Evolutionary conservation across 352 stramenopile genomes (phyloP).

Genomic region (Phytophthora meadii): DNA sequence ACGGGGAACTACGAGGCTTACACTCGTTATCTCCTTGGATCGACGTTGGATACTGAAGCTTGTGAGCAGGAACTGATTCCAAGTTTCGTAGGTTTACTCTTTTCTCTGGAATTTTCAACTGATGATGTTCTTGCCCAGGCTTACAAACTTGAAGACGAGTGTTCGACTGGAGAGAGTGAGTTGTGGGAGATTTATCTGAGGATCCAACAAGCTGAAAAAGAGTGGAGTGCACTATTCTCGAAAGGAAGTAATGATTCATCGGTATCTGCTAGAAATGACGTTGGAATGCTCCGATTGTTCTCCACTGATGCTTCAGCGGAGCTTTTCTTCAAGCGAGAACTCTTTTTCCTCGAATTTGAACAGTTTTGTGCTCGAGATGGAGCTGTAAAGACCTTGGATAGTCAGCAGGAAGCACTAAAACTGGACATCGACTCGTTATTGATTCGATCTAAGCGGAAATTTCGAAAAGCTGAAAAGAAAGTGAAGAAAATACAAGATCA

Average conservation of each 20-base stretch:
- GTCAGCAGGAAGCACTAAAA: slow-evolving; percentile 11
- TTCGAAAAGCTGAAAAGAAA: slow-evolving; percentile 68
- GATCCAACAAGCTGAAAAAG: slow-evolving; percentile 30
- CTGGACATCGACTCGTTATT: slow-evolving; percentile 17
- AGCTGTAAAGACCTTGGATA: not conserved
- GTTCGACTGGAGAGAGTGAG: slow-evolving; percentile 37
- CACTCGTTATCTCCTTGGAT: slow-evolving; percentile 50
- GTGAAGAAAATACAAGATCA: slow-evolving; percentile 37
- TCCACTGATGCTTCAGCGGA: slow-evolving; percentile 48
- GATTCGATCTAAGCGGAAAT: slow-evolving; percentile 51
- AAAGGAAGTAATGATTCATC: too few species aligned
- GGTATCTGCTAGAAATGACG: slow-evolving; percentile 1
- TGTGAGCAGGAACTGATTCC: slow-evolving; percentile 56
- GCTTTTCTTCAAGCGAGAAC: slow-evolving; percentile 56
- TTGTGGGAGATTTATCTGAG: slow-evolving; percentile 46
- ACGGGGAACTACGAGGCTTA: slow-evolving; percentile 59
- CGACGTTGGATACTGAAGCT: slow-evolving; percentile 54
- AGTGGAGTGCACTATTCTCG: slow-evolving; percentile 9
- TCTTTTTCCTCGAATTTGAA: slow-evolving; percentile 49
- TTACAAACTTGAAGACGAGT: slow-evolving; percentile 48
- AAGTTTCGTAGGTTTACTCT: slow-evolving; percentile 68
- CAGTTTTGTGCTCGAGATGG: slow-evolving; percentile 8
- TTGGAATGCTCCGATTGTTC: slow-evolving; percentile 50
- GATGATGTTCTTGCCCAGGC: slow-evolving; percentile 47
- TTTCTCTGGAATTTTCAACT: slow-evolving; percentile 50